These are phyloP conservation scores for Nitzschia inconspicua DNA, from an alignment of 108 stramenopile species.

Conservation along the genomic window DNA sequence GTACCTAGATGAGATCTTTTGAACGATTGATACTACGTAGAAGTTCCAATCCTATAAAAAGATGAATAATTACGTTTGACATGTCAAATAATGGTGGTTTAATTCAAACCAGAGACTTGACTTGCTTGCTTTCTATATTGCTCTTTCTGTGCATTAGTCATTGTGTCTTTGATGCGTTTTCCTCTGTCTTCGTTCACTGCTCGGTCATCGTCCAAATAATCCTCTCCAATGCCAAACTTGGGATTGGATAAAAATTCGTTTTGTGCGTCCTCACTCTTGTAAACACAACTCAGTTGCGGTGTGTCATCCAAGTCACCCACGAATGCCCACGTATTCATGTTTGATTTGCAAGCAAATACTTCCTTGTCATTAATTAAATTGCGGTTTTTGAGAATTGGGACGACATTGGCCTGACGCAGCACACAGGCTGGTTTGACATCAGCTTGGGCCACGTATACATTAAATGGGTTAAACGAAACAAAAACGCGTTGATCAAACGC, in stretches of 20 bases:
- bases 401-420: conserved; percentile 81
- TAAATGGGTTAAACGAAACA: conserved; percentile 95
- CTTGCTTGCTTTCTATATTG: conserved; percentile 5
- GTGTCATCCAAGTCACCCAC: conserved; percentile 89
- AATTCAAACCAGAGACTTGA: too few relatives aligned
- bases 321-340: conserved; percentile 97
- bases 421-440: conserved; percentile 97
- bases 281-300: conserved; percentile 93
- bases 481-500: conserved; percentile 94
- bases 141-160: conserved; percentile 69
- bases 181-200: conserved; percentile 11
- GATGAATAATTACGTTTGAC: too few relatives aligned
- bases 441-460: conserved; percentile 92
- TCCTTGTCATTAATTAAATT: conserved; percentile 85
- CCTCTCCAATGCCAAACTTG: conserved; percentile 89
- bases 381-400: conserved; percentile 73
- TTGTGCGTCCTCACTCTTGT: conserved; percentile 93
- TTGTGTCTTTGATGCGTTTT: conserved; percentile 57
- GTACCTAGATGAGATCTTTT: too few relatives aligned
- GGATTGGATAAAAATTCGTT: conserved; percentile 95
- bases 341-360: conserved; percentile 80
- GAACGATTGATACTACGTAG: too few relatives aligned
- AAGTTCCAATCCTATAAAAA: too few relatives aligned
- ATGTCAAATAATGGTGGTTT: too few relatives aligned
- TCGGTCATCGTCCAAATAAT: conserved; percentile 88